A percentile compares a stretch with the other conserved stretches of the same genome.
Evolutionary conservation across 164 flowering plant species (phyloP).

Genomic region (Brasenia schreberi): DNA sequence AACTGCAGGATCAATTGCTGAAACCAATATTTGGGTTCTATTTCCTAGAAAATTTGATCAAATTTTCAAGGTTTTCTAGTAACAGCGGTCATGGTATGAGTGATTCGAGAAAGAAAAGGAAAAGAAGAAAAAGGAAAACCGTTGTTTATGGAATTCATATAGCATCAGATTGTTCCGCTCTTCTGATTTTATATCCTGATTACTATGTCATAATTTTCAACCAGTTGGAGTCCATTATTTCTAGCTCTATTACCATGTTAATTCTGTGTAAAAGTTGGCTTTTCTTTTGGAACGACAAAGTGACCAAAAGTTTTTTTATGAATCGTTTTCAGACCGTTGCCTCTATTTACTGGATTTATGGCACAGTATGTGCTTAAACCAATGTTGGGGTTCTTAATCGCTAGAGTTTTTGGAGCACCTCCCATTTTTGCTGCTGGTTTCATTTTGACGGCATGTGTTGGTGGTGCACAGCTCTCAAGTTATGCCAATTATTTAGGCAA

Average conservation of each 20-base stretch:
- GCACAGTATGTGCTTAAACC: slow-evolving; percentile 86
- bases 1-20: not conserved
- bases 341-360: slow-evolving; percentile 68
- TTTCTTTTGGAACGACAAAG: too few species aligned
- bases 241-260: too few species aligned
- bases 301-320: not conserved
- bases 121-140: not conserved
- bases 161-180: not conserved
- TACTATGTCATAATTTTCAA: not conserved
- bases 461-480: slow-evolving; percentile 91
- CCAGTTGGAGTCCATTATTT: too few species aligned
- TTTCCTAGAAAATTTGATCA: too few species aligned
- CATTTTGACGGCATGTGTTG: slow-evolving; percentile 75
- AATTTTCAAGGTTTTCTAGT: too few species aligned
- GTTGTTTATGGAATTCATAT: not conserved
- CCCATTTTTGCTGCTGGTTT: slow-evolving; percentile 81
- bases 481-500: slow-evolving; percentile 88
- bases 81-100: too few species aligned
- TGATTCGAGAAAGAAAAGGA: not conserved
- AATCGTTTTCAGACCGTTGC: slow-evolving; percentile 66
- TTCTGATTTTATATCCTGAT: not conserved
- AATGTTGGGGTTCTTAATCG: slow-evolving; percentile 56
- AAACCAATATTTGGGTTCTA: too few species aligned
- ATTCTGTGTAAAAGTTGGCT: too few species aligned
- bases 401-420: slow-evolving; percentile 58